These are phyloP conservation scores for Globisporangium echinulatum DNA, from an alignment of 352 stramenopile genomes.

Conservation along the genomic window DNA sequence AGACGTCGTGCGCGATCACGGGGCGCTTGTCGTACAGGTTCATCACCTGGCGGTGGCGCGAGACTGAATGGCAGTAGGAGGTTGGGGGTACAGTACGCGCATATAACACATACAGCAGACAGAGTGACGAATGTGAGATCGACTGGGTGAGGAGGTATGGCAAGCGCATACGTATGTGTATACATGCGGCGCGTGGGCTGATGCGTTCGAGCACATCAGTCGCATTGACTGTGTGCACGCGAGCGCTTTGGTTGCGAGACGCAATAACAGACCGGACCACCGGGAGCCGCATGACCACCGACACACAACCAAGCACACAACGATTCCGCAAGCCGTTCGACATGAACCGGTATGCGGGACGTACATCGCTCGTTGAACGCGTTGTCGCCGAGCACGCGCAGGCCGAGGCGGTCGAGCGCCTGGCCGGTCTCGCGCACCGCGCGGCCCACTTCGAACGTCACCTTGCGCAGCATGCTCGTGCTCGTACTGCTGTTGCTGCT, in stretches of 20 bases:
- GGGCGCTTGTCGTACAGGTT: constrained; percentile 90
- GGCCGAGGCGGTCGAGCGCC: constrained; percentile 91
- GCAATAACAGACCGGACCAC: too few species aligned
- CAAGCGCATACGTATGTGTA: too few species aligned
- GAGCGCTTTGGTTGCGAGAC: background rate
- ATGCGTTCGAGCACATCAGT: too few species aligned
- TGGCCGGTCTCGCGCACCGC: constrained; percentile 95
- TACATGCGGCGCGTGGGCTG: too few species aligned
- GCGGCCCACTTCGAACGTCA: constrained; percentile 87
- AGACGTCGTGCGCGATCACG: constrained; percentile 88
- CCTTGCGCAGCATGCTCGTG: constrained; percentile 77
- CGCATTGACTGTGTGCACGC: background rate
- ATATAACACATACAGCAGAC: background rate
- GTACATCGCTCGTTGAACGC: constrained; percentile 89
- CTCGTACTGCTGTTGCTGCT: constrained; percentile 1
- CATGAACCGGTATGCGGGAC: constrained; percentile 3
- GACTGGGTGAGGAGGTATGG: too few species aligned
- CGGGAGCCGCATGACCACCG: background rate
- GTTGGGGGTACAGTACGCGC: background rate
- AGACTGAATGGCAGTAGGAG: constrained; percentile 46
- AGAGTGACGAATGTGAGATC: too few species aligned
- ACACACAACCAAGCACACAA: background rate
- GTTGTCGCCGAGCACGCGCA: constrained; percentile 83
- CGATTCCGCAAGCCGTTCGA: background rate
- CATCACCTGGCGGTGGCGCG: constrained; percentile 91